Evolutionary conservation across 176 grass and related monocot species (phyloP), one percentile per base, ranked within the genome.

Genomic region (Carex littledalei): DNA sequence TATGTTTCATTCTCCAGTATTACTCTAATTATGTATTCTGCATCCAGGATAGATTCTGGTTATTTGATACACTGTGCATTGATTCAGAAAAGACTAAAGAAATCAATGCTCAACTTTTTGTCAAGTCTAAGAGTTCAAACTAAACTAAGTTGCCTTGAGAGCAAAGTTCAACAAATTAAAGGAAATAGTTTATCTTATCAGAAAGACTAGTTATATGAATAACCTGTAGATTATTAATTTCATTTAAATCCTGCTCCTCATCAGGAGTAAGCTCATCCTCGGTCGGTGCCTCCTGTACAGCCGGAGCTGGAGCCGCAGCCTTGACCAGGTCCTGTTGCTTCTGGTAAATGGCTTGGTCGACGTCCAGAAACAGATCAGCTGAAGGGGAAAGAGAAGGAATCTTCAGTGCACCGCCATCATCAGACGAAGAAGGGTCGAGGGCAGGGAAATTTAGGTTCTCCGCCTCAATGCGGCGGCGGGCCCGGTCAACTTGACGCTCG

Each of bases 251-350:
- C 53, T 57, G 49, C 50, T 85, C 83, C 26, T 85, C 83, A 34
- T 85, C 83, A 39, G 91, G 68, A 26, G 88, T 86, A 84, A 98
- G 95, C 85, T 93, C 91, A 21, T 98, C 93, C 41, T 88, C 71
- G 62, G 67, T 88, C 47, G 90, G 89, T 24, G 52, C 75, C 86
- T 87, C 88, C 85, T 80, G 6, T 54, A 63, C 68, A 45, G 89
- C 69, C 65, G 82, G 69, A 15, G 92, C 8, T 49, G 91, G 71
- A 80, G 92, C 8, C 79, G 86, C 16, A 79, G 86, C 81, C 88
- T 88, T 68, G 84, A 84, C 92, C 83, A 98, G 91, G 35, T 98
- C 95, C 82, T 91, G 91, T 59, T 90, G 53, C 85, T 95, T 94
- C 85, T 95, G 86, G 1, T 88, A 90, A 29, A 98, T 95, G 22